These are phyloP conservation scores for Botryosphaeria agaves DNA, from an alignment of 2,329 filamentous ascomycete species.

Conservation along the genomic window DNA sequence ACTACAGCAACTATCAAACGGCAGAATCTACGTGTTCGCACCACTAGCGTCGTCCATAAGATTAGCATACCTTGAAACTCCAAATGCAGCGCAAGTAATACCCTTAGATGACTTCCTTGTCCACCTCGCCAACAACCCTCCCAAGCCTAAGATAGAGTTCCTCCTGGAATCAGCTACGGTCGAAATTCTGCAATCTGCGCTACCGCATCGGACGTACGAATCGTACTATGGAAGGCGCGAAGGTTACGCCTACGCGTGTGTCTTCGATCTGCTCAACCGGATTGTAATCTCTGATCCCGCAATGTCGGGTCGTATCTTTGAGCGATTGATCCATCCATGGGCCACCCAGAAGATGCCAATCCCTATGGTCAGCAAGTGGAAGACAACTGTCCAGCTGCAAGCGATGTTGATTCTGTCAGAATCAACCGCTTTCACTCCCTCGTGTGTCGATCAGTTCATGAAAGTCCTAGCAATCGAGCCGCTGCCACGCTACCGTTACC, in stretches of 20 bases:
- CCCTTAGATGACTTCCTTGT: conserved; percentile 22
- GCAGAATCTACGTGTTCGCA: conserved; percentile 17
- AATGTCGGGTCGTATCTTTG: conserved; percentile 13
- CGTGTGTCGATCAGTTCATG: background rate
- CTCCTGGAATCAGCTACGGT: conserved; percentile 25
- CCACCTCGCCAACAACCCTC: conserved; percentile 21
- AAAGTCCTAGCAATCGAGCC: conserved; percentile 26
- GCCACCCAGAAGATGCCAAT: conserved; percentile 22
- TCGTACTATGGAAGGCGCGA: conserved; percentile 27
- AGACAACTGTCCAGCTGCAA: conserved; percentile 30
- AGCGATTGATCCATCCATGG: conserved; percentile 24
- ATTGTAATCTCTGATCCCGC: conserved; percentile 13
- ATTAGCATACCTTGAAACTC: conserved; percentile 11
- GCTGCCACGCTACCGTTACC: conserved; percentile 27
- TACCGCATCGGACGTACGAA: conserved; percentile 16
- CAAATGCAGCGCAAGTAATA: conserved; percentile 14
- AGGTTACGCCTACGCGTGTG: conserved; percentile 24
- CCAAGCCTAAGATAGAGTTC: conserved; percentile 24
- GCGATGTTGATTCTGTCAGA: conserved; percentile 25
- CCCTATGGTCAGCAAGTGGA: conserved; percentile 28
- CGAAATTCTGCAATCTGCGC: conserved; percentile 12
- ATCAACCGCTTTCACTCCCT: conserved; percentile 2
- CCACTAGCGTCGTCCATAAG: conserved; percentile 14
- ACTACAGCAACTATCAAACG: conserved; percentile 14
- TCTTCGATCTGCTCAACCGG: conserved; percentile 26